Evolutionary conservation across 2,329 filamentous ascomycete species (phyloP).

Genomic region (Leptosphaerulina australis): DNA sequence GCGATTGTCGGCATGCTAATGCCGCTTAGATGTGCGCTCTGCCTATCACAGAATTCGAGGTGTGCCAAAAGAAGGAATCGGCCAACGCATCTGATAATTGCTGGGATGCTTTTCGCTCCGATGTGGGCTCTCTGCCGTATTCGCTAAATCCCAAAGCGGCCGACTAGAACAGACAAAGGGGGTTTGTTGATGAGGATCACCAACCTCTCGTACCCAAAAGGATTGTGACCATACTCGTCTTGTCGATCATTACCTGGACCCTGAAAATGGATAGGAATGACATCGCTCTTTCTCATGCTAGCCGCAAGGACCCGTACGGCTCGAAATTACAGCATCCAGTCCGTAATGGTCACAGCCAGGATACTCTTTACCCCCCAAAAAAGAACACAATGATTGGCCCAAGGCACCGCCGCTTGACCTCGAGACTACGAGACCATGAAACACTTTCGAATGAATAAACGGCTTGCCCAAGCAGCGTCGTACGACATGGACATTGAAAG

Average conservation of each 20-base stretch:
- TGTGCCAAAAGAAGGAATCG: background rate
- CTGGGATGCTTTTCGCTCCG: constrained; percentile 3
- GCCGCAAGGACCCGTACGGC: constrained; percentile 8
- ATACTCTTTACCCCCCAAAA: background rate
- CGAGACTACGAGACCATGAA: background rate
- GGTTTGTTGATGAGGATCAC: constrained; percentile 3
- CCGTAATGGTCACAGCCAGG: constrained; percentile 5
- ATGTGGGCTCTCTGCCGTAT: constrained; percentile 4
- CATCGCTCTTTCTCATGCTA: constrained; percentile 9
- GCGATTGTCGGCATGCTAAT: constrained; percentile 1
- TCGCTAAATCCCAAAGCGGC: constrained; percentile 10
- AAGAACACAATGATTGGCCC: background rate
- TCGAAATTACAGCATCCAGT: constrained; percentile 1
- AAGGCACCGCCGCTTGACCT: background rate
- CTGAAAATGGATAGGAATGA: constrained; percentile 15
- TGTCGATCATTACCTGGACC: constrained; percentile 12
- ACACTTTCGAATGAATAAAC: constrained; percentile 1
- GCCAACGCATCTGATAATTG: constrained; percentile 8
- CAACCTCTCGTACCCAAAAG: background rate
- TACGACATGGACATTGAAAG: constrained; percentile 7
- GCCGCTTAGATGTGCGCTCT: background rate
- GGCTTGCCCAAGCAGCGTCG: constrained; percentile 4
- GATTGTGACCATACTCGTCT: constrained; percentile 4
- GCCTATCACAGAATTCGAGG: background rate
- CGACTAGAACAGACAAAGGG: constrained; percentile 8